Base-by-base conservation (phyloP, 1,284 basidiomycete genomes). In the Quambalaria eucalypti region DNA sequence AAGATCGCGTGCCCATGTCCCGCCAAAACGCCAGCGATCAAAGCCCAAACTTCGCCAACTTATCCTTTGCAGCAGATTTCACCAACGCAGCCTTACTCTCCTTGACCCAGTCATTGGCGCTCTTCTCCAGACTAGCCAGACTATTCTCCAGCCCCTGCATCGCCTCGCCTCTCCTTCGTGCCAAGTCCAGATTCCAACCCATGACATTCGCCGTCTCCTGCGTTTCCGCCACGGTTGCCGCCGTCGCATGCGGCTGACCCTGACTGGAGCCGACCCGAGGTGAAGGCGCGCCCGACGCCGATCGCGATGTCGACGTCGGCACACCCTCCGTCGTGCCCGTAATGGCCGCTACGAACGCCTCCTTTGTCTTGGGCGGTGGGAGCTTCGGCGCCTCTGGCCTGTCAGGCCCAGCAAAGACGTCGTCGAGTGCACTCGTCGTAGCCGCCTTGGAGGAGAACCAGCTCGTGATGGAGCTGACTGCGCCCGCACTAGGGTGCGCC, bases 401-500 rank as follows among this genome's bases (percentile, higher is more conserved):
- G n/a, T n/a, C 23, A 28, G 44, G 29, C 23, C 54, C 54, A 29
- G 54, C 54, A 9, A 56, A 46, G 16, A 52, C 21, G 10, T 56
- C 54, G 28, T 56, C 54, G 16, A 56, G 50, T 40, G 50, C 38
- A 25, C 54, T 51, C 4, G 28, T 25, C 4, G 50, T 38, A 8
- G 52, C 16, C 10, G 50, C 33, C 36, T 54, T 53, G 50, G 57
- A 48, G 16, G 44, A 36, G n/a, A 48, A 31, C 48, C 56, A 58
- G 30, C 50, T 54, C 8, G 52, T 42, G 19, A 54, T 48, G 28
- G 56, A 44, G 28, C 12, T 38, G 10, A 68, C 68, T 2, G 64
- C 66, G 3, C 57, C 62, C 21, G 53, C 64, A 7, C 68, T 61
- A 4, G 69, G 69, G 42, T 65, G 61, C 10, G 63, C 39, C 2